phyloP scores from a whole-genome alignment of 2,329 filamentous ascomycete species.

The Daldinia sp. region DNA sequence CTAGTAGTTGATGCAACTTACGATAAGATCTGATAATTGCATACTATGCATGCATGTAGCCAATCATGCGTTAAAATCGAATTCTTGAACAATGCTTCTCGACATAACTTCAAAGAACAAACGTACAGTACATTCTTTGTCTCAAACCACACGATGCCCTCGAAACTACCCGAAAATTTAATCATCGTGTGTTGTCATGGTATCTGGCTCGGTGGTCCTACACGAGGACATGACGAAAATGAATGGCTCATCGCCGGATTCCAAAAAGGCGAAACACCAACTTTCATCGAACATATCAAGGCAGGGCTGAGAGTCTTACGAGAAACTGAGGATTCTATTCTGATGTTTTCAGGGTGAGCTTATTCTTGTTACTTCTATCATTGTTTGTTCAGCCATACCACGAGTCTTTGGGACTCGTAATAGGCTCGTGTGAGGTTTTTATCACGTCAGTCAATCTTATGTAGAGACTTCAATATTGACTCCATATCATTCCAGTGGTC shows the following conservation, averaged over 20 bases:
- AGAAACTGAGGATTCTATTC: slow-evolving; percentile 60
- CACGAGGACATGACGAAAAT: slow-evolving; percentile 64
- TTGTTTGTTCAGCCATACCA: not conserved
- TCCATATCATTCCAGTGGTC: slow-evolving; percentile 60
- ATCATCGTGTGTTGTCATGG: slow-evolving; percentile 88
- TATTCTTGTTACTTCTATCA: slow-evolving; percentile 8
- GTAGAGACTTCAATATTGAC: not conserved
- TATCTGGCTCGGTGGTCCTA: slow-evolving; percentile 74
- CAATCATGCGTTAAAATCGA: not conserved
- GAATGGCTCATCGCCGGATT: slow-evolving; percentile 83
- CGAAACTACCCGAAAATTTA: slow-evolving; percentile 62
- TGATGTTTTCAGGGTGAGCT: slow-evolving; percentile 79
- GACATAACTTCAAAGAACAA: not conserved
- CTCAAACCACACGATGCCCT: slow-evolving; percentile 4
- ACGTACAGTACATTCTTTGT: not conserved
- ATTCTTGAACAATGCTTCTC: not conserved
- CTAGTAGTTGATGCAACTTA: not conserved
- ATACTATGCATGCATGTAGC: not conserved
- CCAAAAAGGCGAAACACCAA: slow-evolving; percentile 81
- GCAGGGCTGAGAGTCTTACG: slow-evolving; percentile 69
- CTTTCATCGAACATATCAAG: slow-evolving; percentile 81
- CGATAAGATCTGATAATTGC: not conserved
- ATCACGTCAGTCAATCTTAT: not conserved
- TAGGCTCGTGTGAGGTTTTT: not conserved
- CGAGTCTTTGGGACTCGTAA: not conserved